Conservation (phyloP, 352 stramenopile species). For the Phytophthora sojae region DNA sequence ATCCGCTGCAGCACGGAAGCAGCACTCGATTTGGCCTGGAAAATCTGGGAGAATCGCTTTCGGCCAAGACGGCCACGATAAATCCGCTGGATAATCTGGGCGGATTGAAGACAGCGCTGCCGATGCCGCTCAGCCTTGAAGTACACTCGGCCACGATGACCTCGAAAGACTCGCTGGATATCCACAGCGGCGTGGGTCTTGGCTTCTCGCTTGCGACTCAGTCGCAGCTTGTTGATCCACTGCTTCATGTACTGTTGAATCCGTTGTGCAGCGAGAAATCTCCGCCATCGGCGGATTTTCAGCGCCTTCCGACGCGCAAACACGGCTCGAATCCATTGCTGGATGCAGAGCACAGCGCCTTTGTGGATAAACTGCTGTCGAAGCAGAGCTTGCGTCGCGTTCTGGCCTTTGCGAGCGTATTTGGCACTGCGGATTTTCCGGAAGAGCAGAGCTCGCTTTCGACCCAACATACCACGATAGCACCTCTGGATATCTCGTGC, state of each 20-base stretch:
- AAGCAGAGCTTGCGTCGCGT: conserved; percentile 58
- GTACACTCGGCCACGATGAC: conserved; percentile 38
- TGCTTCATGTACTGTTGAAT: conserved; percentile 61
- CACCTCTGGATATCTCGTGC: conserved; percentile 51
- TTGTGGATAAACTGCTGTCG: conserved; percentile 53
- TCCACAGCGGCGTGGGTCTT: conserved; percentile 44
- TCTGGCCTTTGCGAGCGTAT: conserved; percentile 58
- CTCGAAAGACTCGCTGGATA: conserved; percentile 62
- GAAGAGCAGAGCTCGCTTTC: conserved; percentile 62
- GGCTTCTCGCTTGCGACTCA: conserved; percentile 42
- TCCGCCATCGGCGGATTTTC: conserved; percentile 51
- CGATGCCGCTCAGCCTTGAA: conserved; percentile 40
- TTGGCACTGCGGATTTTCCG: conserved; percentile 72
- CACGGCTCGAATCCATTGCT: conserved; percentile 57
- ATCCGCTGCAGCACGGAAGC: conserved; percentile 56
- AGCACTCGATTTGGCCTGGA: conserved; percentile 42
- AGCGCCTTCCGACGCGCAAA: conserved; percentile 51
- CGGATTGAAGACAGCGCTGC: conserved; percentile 38
- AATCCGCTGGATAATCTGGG: conserved; percentile 47
- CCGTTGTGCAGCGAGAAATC: conserved; percentile 49
- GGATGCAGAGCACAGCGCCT: conserved; percentile 55
- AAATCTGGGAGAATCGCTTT: conserved; percentile 27
- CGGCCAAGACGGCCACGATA: conserved; percentile 43
- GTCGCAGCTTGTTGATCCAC: conserved; percentile 53
- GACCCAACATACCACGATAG: conserved; percentile 56